phyloP scores from a whole-genome alignment of 768 basidiomycete genomes.

The Gloeopeniophorella convolvens region DNA sequence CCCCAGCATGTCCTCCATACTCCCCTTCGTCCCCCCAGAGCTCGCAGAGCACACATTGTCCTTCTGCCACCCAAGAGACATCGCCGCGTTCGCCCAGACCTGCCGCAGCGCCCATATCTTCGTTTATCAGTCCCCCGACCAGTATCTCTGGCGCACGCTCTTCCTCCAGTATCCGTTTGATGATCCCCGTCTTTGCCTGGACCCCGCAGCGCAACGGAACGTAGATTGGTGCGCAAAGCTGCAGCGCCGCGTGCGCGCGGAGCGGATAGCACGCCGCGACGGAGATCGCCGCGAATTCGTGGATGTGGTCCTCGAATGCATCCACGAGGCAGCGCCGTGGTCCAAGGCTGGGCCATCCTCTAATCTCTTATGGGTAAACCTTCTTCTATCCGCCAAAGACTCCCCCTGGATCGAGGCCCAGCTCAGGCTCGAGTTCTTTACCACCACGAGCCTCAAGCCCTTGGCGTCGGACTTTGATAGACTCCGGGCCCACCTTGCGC shows the following conservation, averaged over 20 bases:
- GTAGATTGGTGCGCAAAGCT: constrained; percentile 15
- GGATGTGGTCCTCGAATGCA: constrained; percentile 12
- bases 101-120: constrained; percentile 43
- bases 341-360: background rate
- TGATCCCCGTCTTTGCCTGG: constrained; percentile 40
- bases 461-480: constrained; percentile 32
- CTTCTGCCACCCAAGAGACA: constrained; percentile 49
- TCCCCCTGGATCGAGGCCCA: constrained; percentile 16
- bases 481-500: constrained; percentile 41
- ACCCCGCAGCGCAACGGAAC: background rate
- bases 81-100: constrained; percentile 52
- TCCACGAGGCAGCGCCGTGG: constrained; percentile 4
- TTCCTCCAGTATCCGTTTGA: constrained; percentile 58
- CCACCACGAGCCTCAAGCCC: constrained; percentile 26
- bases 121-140: constrained; percentile 45
- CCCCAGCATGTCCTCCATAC: constrained; percentile 4
- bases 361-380: constrained; percentile 11
- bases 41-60: constrained; percentile 51
- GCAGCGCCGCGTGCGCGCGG: constrained; percentile 16
- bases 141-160: constrained; percentile 62
- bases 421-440: constrained; percentile 34
- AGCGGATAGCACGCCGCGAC: constrained; percentile 9
- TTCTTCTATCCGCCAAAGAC: background rate
- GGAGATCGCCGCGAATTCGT: constrained; percentile 15
- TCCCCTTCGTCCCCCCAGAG: constrained; percentile 44